Evolutionary conservation across 441 rosid genomes (phyloP).

Genomic region (Bruguiera hainesii): DNA sequence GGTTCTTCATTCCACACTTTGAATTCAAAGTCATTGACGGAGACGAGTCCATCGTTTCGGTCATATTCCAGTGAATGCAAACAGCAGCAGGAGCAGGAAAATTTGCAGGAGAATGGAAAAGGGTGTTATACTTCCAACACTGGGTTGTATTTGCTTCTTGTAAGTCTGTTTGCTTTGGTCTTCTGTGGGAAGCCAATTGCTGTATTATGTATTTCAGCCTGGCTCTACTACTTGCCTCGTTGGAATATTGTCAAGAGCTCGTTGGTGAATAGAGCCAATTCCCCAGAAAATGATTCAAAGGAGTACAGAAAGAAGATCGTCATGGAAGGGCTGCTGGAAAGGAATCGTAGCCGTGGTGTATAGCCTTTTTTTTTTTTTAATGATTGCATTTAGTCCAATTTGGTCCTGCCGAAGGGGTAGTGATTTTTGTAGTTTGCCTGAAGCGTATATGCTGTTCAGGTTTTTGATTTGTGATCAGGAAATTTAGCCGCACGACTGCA

Average conservation of each 20-base stretch:
- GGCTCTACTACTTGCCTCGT: constrained; percentile 31
- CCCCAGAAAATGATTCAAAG: constrained; percentile 3
- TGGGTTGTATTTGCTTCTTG: constrained; percentile 26
- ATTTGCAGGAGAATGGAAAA: constrained; percentile 10
- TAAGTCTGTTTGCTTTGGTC: constrained; percentile 33
- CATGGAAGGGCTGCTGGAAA: constrained; percentile 29
- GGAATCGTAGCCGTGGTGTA: constrained; percentile 11
- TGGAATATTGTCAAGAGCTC: constrained; percentile 3
- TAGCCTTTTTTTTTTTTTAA: background rate
- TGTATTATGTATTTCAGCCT: constrained; percentile 44
- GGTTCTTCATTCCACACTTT: constrained; percentile 3
- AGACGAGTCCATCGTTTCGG: background rate
- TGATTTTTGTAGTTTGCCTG: background rate
- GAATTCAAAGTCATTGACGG: constrained; percentile 8
- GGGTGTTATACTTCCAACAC: constrained; percentile 1
- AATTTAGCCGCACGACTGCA: no score
- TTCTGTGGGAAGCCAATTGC: constrained; percentile 53
- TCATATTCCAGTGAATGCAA: background rate
- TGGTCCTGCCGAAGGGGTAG: background rate
- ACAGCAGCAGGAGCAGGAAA: background rate
- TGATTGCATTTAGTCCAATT: background rate
- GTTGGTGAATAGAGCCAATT: background rate
- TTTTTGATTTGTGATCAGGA: background rate
- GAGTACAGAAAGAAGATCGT: constrained; percentile 38
- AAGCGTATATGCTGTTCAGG: background rate